Evolutionary conservation across 2,329 filamentous ascomycete species (phyloP).

Genomic region (Alternaria arborescens): DNA sequence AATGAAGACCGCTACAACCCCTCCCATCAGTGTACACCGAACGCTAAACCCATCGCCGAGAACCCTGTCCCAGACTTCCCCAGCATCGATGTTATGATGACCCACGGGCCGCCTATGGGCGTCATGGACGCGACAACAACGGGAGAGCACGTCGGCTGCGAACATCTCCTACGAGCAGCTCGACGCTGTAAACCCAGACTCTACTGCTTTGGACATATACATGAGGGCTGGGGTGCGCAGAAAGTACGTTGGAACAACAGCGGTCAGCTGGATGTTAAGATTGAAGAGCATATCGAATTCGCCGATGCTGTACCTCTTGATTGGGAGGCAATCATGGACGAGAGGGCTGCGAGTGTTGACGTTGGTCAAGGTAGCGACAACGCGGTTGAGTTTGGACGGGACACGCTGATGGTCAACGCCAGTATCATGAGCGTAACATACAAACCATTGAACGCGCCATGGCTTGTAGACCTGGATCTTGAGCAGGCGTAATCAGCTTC

Average conservation of each 20-base stretch:
- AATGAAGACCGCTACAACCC: conserved; percentile 63
- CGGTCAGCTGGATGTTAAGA: conserved; percentile 26
- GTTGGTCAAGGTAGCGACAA: conserved; percentile 35
- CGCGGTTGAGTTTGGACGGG: conserved; percentile 56
- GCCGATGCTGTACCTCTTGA: conserved; percentile 28
- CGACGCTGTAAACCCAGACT: conserved; percentile 61
- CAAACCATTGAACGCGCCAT: conserved; percentile 61
- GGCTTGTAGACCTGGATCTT: conserved; percentile 64
- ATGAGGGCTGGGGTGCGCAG: conserved; percentile 58
- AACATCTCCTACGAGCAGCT: conserved; percentile 62
- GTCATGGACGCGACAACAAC: conserved; percentile 57
- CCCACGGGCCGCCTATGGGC: conserved; percentile 66
- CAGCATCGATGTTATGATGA: conserved; percentile 65
- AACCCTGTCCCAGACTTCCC: conserved; percentile 57
- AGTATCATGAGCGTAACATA: conserved; percentile 63
- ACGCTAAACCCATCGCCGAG: conserved; percentile 39
- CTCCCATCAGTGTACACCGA: conserved; percentile 35
- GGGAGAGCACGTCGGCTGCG: conserved; percentile 61
- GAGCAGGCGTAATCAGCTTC: conserved; percentile 21
- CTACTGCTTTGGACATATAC: conserved; percentile 72
- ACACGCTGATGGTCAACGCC: conserved; percentile 67
- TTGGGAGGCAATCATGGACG: conserved; percentile 25
- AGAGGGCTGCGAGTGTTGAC: conserved; percentile 42
- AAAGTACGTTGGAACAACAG: conserved; percentile 50
- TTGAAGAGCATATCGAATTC: conserved; percentile 30